Evolutionary conservation across 352 stramenopile species (phyloP).

Genomic region (Bremia lactucae): DNA sequence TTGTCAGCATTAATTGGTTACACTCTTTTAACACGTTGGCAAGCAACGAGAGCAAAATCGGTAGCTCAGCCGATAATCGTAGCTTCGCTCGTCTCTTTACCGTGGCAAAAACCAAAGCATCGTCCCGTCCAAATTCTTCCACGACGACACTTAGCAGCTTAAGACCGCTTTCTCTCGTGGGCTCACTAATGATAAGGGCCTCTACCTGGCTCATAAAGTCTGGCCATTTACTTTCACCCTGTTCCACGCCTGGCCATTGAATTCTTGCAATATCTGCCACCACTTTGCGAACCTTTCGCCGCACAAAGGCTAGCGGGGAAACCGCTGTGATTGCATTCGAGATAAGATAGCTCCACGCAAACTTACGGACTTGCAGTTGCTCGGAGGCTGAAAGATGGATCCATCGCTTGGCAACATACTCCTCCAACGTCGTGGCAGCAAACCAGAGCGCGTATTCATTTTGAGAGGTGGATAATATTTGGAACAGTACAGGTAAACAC

Average conservation of each 20-base stretch:
- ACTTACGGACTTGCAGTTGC: conserved; percentile 39
- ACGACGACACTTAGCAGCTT: conserved; percentile 47
- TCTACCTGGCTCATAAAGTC: conserved; percentile 61
- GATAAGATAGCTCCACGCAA: conserved; percentile 53
- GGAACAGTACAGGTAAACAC: conserved; percentile 58
- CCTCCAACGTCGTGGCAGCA: conserved; percentile 52
- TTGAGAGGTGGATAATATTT: conserved; percentile 42
- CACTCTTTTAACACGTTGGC: conserved; percentile 34
- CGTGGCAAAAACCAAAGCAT: conserved; percentile 39
- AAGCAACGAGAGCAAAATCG: conserved; percentile 39
- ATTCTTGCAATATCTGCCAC: conserved; percentile 54
- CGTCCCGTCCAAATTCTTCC: conserved; percentile 67
- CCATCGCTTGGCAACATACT: conserved; percentile 64
- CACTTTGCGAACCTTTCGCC: conserved; percentile 62
- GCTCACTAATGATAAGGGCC: conserved; percentile 32
- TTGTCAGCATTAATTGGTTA: conserved; percentile 30
- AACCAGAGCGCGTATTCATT: conserved; percentile 79
- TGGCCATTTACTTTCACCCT: conserved; percentile 24
- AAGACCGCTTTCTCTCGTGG: conserved; percentile 34
- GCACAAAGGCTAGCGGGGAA: conserved; percentile 40
- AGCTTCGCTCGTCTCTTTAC: conserved; percentile 33
- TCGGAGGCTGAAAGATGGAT: conserved; percentile 29
- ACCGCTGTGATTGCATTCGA: neutral
- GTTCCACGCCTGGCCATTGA: conserved; percentile 27
- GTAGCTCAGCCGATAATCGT: conserved; percentile 31